These are phyloP conservation scores for Rhodotorula sp. DNA, from an alignment of 1,284 basidiomycete species.

Conservation along the genomic window DNA sequence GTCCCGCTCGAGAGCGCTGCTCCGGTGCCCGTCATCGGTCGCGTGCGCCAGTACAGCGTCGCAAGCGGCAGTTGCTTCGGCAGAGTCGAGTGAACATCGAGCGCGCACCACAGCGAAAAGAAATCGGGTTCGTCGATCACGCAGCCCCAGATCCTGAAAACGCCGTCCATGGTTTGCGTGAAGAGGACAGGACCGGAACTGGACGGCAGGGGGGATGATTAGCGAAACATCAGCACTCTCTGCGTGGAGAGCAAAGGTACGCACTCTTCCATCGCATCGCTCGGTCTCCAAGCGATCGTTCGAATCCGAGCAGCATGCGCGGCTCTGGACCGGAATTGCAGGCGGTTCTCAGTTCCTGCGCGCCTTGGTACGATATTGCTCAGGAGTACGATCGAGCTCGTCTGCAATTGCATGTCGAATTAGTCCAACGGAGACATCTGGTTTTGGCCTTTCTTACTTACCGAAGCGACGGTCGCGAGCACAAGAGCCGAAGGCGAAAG, in stretches of 20 bases:
- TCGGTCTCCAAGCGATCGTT: constrained; percentile 27
- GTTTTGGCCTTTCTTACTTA: neutral
- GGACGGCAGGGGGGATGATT: neutral
- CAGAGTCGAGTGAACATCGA: constrained; percentile 61
- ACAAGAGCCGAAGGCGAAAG: constrained; percentile 23
- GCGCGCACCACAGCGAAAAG: constrained; percentile 75
- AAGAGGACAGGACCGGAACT: constrained; percentile 74
- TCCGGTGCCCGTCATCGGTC: constrained; percentile 48
- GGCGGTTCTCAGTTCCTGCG: neutral
- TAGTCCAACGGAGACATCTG: neutral
- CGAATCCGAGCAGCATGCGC: constrained; percentile 20
- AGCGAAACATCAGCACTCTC: neutral
- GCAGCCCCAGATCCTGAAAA: constrained; percentile 77
- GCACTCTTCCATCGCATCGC: constrained; percentile 29
- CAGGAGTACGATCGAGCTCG: constrained; percentile 21
- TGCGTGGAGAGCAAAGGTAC: neutral
- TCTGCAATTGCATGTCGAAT: neutral
- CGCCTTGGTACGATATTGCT: constrained; percentile 2
- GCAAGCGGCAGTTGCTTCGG: constrained; percentile 29
- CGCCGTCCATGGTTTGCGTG: constrained; percentile 70
- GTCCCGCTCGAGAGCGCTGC: constrained; percentile 28
- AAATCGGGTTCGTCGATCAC: constrained; percentile 80
- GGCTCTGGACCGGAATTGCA: constrained; percentile 24
- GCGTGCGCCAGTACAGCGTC: constrained; percentile 56
- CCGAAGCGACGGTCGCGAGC: constrained; percentile 20